These are phyloP conservation scores for Psidium guajava DNA, from an alignment of 345 rosid genomes.

Conservation along the genomic window DNA sequence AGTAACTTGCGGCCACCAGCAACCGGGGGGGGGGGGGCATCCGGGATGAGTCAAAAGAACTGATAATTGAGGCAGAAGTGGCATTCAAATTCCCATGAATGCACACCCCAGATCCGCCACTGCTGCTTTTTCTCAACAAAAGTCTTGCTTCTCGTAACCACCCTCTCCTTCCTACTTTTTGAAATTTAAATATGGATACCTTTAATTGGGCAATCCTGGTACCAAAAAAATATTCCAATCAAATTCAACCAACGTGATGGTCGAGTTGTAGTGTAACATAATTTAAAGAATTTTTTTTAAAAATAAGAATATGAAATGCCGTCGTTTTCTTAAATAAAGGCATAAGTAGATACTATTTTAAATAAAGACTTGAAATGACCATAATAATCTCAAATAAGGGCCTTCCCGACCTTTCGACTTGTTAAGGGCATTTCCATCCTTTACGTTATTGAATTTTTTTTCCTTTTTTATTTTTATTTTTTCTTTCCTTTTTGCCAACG, in stretches of 20 bases:
- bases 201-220: background rate
- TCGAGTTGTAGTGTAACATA: accelerated
- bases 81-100: background rate
- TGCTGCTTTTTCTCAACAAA: background rate
- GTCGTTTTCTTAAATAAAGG: too few species aligned
- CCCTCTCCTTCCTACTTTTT: background rate
- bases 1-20: background rate
- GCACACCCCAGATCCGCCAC: background rate
- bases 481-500: too few species aligned
- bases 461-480: too few species aligned
- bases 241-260: accelerated
- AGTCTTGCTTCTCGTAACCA: background rate
- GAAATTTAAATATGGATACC: background rate
- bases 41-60: background rate
- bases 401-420: too few species aligned
- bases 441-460: too few species aligned
- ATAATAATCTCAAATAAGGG: too few species aligned
- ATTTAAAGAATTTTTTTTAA: background rate
- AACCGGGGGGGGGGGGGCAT: background rate
- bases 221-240: background rate
- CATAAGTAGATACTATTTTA: too few species aligned
- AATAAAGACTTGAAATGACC: too few species aligned
- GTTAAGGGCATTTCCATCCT: too few species aligned
- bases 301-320: too few species aligned
- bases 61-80: background rate